A percentile compares a stretch with the other conserved stretches of the same genome.
These are phyloP conservation scores for Ceratobasidium papillatum DNA, from an alignment of 1,284 basidiomycete species.

Conservation along the genomic window DNA sequence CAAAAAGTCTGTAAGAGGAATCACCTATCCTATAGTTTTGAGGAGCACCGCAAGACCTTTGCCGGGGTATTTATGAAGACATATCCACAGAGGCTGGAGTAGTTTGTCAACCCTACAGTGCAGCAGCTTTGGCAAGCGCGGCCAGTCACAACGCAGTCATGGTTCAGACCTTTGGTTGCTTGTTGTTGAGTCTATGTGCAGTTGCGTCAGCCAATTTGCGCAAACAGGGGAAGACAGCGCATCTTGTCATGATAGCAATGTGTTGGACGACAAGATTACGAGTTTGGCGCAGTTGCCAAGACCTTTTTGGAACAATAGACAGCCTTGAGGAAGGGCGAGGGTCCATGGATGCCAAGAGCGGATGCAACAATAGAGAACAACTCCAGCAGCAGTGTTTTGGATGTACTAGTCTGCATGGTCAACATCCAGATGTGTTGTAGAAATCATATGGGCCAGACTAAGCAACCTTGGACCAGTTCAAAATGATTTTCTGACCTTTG, in stretches of 20 bases:
- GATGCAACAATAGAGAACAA: conserved; percentile 99
- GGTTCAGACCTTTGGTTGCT: conserved; percentile 98
- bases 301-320: conserved; percentile 99
- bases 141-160: conserved; percentile 99
- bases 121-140: conserved; percentile 95
- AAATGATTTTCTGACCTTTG: conserved; percentile 99
- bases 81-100: conserved; percentile 97
- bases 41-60: conserved; percentile 98
- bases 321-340: conserved; percentile 97
- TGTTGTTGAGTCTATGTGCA: conserved; percentile 94
- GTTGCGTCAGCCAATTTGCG: conserved; percentile 97
- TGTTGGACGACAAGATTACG: conserved; percentile 99
- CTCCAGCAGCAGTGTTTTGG: conserved; percentile 97
- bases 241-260: conserved; percentile 99
- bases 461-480: conserved; percentile 97
- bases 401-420: conserved; percentile 99
- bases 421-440: conserved; percentile 99
- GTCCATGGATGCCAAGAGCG: conserved; percentile 95
- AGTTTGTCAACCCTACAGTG: conserved; percentile 99
- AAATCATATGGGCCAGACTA: conserved; percentile 99
- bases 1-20: conserved; percentile 99
- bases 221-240: conserved; percentile 96
- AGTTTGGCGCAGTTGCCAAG: conserved; percentile 99
- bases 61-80: conserved; percentile 96
- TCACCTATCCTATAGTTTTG: conserved; percentile 99